These are phyloP conservation scores for Epichloe brachyelytri DNA, from an alignment of 2,329 filamentous ascomycete genomes.

Conservation along the genomic window DNA sequence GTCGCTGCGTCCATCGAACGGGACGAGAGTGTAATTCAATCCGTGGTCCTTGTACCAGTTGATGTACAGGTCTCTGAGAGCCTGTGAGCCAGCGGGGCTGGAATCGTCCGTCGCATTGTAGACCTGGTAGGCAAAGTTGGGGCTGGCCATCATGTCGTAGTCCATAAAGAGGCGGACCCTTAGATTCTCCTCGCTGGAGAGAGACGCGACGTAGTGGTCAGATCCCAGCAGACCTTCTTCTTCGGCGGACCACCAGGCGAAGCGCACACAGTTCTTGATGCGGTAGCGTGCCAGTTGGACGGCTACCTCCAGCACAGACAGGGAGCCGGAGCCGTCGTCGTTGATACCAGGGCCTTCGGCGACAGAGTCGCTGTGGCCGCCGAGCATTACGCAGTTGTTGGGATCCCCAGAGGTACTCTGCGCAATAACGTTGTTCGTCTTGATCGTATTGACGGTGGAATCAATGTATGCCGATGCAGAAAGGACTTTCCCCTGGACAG, in stretches of 20 bases:
- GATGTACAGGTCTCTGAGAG: conserved; percentile 55
- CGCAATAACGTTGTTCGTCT: conserved; percentile 48
- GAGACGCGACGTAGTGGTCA: conserved; percentile 44
- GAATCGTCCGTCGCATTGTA: conserved; percentile 60
- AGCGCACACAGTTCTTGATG: conserved; percentile 53
- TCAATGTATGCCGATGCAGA: conserved; percentile 48
- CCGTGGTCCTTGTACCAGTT: conserved; percentile 51
- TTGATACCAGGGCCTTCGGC: conserved; percentile 60
- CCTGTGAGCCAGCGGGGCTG: conserved; percentile 57
- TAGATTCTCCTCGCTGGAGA: conserved; percentile 43
- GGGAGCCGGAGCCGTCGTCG: conserved; percentile 59
- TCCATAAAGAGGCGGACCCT: conserved; percentile 56
- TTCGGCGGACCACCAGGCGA: conserved; percentile 56
- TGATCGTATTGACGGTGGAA: conserved; percentile 38
- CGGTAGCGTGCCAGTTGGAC: conserved; percentile 42
- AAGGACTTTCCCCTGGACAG: conserved; percentile 36
- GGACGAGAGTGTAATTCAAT: conserved; percentile 55
- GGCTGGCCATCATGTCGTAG: conserved; percentile 57
- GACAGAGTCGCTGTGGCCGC: conserved; percentile 52
- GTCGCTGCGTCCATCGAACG: conserved; percentile 69
- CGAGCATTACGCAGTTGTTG: conserved; percentile 53
- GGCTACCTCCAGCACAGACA: conserved; percentile 50
- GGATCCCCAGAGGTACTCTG: conserved; percentile 47
- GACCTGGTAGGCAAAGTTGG: conserved; percentile 54
- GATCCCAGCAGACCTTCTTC: conserved; percentile 54